Base-by-base conservation (phyloP, 192 early-diverging fungal species). In the Coemansia sp. region DNA sequence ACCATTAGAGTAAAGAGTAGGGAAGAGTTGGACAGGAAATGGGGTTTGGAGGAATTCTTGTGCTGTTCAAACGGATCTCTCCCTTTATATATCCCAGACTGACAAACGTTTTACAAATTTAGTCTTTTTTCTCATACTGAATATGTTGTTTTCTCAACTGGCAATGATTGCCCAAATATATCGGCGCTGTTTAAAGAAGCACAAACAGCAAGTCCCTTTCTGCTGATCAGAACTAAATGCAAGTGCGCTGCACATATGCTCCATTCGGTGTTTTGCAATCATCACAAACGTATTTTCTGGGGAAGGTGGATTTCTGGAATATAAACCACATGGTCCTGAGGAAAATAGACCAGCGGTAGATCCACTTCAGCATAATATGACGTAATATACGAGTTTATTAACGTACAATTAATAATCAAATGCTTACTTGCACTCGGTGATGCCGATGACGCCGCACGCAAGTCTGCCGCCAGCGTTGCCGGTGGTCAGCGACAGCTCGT, bases 381-480 rank as follows among this genome's bases (percentile, higher is more conserved):
- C 29, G 29, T 32, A 32, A 32, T 37, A 41, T 4, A 27, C 41
- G 51, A 47, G 15, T 39, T 49, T 41, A 23, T 24, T 38, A 50
- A 62, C 55, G 23, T 17, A 52, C 6, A 23, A 21, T 17, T 5
- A 11, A 12, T 25, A 14, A 19, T 27, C 24, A 3, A 15, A n/a
- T 29, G 35, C 52, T 61, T 67, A 68, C 24, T 73, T 69, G 12
- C 43, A 60, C 61, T 65, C 50, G 19, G 85, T 64, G 68, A 88
- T 83, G 66, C 93, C 93, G 77, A 96, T 91, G 78, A 94, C 93
- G 83, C 93, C 94, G 82, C 94, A 96, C 39, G 89, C 90, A 55
- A 86, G 79, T 68, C 94, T 91, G 49, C 77, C 88, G 52, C 94
- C 94, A 75, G 93, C 91, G 60, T 96, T 93, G 57, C 94, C 94